Base-by-base conservation (phyloP, 345 rosid genomes). In the Populus davidiana region DNA sequence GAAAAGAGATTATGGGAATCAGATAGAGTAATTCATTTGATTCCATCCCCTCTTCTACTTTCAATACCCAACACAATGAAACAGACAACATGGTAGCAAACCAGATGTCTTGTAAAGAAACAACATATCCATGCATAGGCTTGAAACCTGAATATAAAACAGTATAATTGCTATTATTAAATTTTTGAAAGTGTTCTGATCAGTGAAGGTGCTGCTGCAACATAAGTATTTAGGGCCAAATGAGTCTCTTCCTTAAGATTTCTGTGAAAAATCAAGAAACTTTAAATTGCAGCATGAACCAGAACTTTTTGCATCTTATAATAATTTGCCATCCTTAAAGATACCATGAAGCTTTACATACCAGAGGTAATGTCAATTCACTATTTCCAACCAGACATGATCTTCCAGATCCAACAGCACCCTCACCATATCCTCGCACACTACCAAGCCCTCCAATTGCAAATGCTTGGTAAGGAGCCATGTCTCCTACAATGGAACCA, bases 391-490 rank as follows among this genome's bases (percentile, higher is more conserved):
- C 89, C 70, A 95, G 84, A 85, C 98, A 95, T 36, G 98, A 93
- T 78, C 98, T 88, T 61, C 99, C 99, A 5, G 91, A 91, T 85
- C 98, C 99, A 83, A 93, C 89, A 79, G 94, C 97, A 14, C 98
- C 99, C 59, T 95, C 97, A 68, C 99, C 99, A 81, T 93, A 93
- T 43, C 99, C 98, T 63, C 98, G 87, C 14, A 95, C 97, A 75
- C 93, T 92, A 74, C 92, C 93, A 52, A 89, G 72, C 78, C 99
- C 99, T 38, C 99, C 99, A 69, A 95, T 85, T 78, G 98, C 87
- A 89, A 95, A 95, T 75, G 99, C 97, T 85, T 93, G 99, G 85
- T 93, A 92, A 81, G 99, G 98, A 84, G 99, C 96, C 96, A 95
- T 95, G 85, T 93, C 98, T 82, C 99, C 99, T 56, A 95, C 99